Percentiles rank a stretch among this genome's conserved stretches.
phyloP scores from a whole-genome alignment of 345 rosid genomes.

The Corchorus olitorius region DNA sequence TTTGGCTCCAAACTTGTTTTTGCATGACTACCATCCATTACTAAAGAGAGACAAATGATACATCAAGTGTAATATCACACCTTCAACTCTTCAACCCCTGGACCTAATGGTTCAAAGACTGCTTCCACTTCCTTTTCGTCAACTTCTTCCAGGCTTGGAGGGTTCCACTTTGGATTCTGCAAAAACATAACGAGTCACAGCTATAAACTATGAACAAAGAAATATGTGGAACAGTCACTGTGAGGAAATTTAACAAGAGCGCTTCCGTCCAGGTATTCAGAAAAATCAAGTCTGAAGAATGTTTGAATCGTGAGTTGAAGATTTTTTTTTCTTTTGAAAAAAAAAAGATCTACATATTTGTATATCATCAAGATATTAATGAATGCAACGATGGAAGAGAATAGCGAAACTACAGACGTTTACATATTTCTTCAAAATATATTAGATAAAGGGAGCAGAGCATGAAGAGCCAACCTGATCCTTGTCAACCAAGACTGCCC shows the following conservation, averaged over 20 bases:
- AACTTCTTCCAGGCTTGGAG: constrained; percentile 67
- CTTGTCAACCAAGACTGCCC: constrained; percentile 93
- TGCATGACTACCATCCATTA: neutral
- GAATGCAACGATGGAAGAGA: neutral
- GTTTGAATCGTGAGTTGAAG: too few species aligned
- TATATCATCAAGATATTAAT: neutral
- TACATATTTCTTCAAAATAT: neutral
- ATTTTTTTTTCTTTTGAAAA: too few species aligned
- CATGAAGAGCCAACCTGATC: constrained; percentile 69
- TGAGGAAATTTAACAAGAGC: neutral
- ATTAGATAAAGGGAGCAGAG: neutral
- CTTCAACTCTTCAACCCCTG: constrained; percentile 56
- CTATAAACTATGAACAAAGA: neutral
- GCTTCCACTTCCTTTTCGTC: constrained; percentile 62
- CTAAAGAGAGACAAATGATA: neutral
- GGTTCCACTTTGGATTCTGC: constrained; percentile 93
- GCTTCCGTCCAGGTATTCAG: neutral
- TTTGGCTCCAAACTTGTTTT: neutral
- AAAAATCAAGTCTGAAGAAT: neutral
- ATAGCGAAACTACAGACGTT: neutral
- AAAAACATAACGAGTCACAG: constrained; percentile 7
- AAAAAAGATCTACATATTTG: neutral
- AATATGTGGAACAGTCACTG: neutral
- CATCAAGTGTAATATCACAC: constrained; percentile 34
- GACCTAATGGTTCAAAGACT: constrained; percentile 57